Evolutionary conservation across 768 basidiomycete genomes (phyloP).

Genomic region (Antrodiella citrinella): DNA sequence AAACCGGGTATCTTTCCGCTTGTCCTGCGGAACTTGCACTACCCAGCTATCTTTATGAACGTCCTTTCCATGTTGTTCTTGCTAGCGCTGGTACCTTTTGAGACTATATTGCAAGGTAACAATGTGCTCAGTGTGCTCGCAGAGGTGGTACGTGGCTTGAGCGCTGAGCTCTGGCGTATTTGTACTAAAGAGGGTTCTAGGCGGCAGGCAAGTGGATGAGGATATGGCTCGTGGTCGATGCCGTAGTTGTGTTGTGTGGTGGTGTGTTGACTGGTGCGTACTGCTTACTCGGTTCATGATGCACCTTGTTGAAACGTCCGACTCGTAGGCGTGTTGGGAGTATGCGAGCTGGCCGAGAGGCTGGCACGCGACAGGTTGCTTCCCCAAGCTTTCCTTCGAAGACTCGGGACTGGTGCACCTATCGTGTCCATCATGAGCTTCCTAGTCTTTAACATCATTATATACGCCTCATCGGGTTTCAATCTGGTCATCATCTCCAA

Average conservation of each 20-base stretch:
- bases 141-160: constrained; percentile 30
- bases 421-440: constrained; percentile 47
- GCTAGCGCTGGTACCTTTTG: constrained; percentile 48
- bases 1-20: constrained; percentile 45
- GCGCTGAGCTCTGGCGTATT: not conserved
- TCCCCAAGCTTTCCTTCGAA: constrained; percentile 41
- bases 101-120: constrained; percentile 37
- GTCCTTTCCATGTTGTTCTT: constrained; percentile 50
- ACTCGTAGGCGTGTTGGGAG: constrained; percentile 42
- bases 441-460: constrained; percentile 34
- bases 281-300: constrained; percentile 3
- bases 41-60: constrained; percentile 50
- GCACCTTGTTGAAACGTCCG: not conserved
- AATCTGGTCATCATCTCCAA: constrained; percentile 46
- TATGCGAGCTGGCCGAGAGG: constrained; percentile 51
- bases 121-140: constrained; percentile 65
- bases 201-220: constrained; percentile 55
- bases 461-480: constrained; percentile 55
- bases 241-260: constrained; percentile 63
- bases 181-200: constrained; percentile 27
- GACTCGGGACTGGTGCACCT: constrained; percentile 40
- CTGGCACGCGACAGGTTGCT: constrained; percentile 54
- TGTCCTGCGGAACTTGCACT: constrained; percentile 59
- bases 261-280: constrained; percentile 57
- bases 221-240: constrained; percentile 56